Evolutionary conservation across 768 basidiomycete genomes (phyloP), one percentile per base, ranked within the genome.

Genomic region (Tylopilus felleus): DNA sequence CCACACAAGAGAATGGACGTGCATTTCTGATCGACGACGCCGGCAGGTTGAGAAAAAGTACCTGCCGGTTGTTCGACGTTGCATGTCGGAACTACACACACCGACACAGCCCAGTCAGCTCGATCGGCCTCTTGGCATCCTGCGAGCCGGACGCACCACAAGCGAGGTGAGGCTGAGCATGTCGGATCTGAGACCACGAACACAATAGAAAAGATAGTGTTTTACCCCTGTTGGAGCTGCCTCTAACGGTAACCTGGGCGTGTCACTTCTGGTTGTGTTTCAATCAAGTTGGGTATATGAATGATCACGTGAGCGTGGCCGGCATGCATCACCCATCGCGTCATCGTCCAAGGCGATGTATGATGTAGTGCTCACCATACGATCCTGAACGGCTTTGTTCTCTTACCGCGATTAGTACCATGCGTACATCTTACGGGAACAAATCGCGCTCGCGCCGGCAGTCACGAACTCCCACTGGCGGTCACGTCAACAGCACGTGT

Each of bases 71-170:
- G 19, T 23, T 17, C 19, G 43, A 49, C 16, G 10, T 40, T 33
- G 36, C 49, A 40, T 1, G 43, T 36, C 43, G 47, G 47, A 56
- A 9, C 13, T 21, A 14, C 5, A 12, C 38, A 4, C 9, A 41
- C n/a, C 35, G 46, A 60, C 51, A 59, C 44, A 59, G 52, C 58
- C 58, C 19, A 39, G 21, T 8, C 47, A 6, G 14, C 22, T 16
- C 3, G 8, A 19, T 56, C 27, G 39, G 41, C 23, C 35, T 17
- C 12, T 14, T 31, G 29, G 8, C 42, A 14, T 38, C 47, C 40
- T 21, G 42, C 38, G n/a, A 38, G 38, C 38, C 38, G 38, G 38
- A 38, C 38, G n/a, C n/a, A 38, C n/a, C 38, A 38, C n/a, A 12
- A 28, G n/a, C 33, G 21, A 50, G 23, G 22, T 22, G 22, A 39